Evolutionary conservation across 352 stramenopile species (phyloP).

Genomic region (Saprolegnia parasitica): DNA sequence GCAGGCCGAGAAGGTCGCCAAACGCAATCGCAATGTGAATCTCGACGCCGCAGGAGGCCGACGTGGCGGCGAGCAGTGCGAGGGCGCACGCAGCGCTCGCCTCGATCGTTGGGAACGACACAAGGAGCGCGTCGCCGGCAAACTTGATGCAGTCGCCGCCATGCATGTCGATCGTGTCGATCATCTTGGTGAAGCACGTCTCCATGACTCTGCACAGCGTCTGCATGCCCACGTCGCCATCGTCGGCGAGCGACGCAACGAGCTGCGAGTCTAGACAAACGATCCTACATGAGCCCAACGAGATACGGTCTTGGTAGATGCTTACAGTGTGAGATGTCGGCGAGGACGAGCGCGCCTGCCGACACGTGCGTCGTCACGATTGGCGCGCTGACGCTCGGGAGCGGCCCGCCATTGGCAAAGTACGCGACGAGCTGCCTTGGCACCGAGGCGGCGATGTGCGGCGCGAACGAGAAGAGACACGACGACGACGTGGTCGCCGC

Average conservation of each 20-base stretch:
- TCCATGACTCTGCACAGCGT: slow-evolving; percentile 31
- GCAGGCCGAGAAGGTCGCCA: background rate
- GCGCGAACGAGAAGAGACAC: background rate
- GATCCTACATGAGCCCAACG: background rate
- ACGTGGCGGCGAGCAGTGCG: background rate
- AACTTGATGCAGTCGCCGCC: slow-evolving; percentile 58
- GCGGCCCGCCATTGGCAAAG: background rate
- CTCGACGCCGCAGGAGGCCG: background rate
- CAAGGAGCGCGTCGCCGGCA: slow-evolving; percentile 47
- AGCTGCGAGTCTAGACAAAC: background rate
- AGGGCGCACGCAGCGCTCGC: background rate
- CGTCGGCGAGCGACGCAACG: background rate
- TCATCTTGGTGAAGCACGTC: slow-evolving; percentile 39
- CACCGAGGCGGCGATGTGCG: background rate
- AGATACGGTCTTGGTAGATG: background rate
- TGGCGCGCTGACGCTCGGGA: too few relatives aligned
- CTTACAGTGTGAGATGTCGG: background rate
- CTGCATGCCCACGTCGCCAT: background rate
- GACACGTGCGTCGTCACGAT: background rate
- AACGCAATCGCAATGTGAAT: background rate
- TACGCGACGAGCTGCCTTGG: background rate
- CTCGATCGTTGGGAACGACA: slow-evolving; percentile 11
- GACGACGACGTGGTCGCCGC: background rate
- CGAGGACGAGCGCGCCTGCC: background rate
- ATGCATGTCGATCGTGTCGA: slow-evolving; percentile 36